Evolutionary conservation across 164 flowering plant species (phyloP).

Genomic region (Tetracentron sinense): DNA sequence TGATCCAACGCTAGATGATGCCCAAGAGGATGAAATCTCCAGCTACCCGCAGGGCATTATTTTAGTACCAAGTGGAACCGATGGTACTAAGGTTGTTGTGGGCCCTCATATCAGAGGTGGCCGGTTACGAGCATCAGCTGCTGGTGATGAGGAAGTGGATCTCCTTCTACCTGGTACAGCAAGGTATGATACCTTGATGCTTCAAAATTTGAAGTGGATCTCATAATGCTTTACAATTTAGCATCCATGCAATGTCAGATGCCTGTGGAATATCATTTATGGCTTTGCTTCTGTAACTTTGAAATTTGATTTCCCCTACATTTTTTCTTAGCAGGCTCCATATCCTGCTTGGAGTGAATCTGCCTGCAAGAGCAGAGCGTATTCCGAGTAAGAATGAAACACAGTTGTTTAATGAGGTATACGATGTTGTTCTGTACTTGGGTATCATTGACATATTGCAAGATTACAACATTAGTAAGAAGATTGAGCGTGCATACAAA

Average conservation of each 20-base stretch:
- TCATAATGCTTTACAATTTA: neutral
- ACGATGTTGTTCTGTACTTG: slow-evolving; percentile 84
- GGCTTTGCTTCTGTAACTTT: neutral
- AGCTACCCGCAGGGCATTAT: slow-evolving; percentile 87
- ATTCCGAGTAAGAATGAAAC: slow-evolving; percentile 42
- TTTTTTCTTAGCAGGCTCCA: slow-evolving; percentile 61
- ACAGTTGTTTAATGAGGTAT: slow-evolving; percentile 54
- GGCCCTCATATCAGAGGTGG: slow-evolving; percentile 96
- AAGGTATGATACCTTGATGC: slow-evolving; percentile 43
- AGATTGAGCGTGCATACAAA: slow-evolving; percentile 88
- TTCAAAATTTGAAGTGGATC: neutral
- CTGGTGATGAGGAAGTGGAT: slow-evolving; percentile 92
- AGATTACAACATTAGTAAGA: slow-evolving; percentile 87
- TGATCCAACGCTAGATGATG: slow-evolving; percentile 46
- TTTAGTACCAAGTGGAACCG: slow-evolving; percentile 75
- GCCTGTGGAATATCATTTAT: neutral
- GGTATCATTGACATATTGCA: slow-evolving; percentile 96
- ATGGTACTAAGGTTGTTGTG: slow-evolving; percentile 66
- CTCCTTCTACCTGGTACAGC: slow-evolving; percentile 97
- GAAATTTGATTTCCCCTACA: neutral
- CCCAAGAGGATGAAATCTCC: slow-evolving; percentile 72
- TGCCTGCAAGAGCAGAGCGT: slow-evolving; percentile 97
- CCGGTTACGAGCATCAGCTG: slow-evolving; percentile 74
- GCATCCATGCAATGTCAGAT: neutral
- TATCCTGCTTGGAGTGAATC: slow-evolving; percentile 98